Conservation (phyloP, 208 protist genomes). For the Angomonas desouzai region DNA sequence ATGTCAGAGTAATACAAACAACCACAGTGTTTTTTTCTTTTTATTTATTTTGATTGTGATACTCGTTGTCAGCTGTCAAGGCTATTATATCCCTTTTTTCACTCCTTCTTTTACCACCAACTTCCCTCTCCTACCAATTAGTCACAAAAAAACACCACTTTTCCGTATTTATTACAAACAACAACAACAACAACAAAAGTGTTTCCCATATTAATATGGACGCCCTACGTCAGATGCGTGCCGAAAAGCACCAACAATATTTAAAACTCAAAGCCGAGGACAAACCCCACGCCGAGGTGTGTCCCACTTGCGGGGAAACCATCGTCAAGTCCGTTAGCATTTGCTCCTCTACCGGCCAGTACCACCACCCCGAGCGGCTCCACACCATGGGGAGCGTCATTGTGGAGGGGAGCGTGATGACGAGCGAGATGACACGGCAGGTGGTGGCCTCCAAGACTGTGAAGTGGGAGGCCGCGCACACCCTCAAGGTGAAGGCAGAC, state of each 20-base stretch:
- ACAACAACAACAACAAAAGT: constrained; percentile 20
- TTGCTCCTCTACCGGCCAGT: constrained; percentile 69
- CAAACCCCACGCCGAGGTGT: constrained; percentile 44
- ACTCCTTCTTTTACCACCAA: no score
- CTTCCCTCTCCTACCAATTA: no score
- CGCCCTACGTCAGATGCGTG: constrained; percentile 26
- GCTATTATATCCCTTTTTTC: no score
- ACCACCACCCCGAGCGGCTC: constrained; percentile 60
- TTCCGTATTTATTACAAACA: no score
- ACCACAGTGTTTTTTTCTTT: neutral
- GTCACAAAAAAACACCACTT: no score
- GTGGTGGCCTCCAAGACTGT: constrained; percentile 74
- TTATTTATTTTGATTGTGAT: no score
- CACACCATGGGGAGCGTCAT: constrained; percentile 61
- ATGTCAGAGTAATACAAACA: no score
- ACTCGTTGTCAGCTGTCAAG: no score
- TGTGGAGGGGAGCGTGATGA: constrained; percentile 48
- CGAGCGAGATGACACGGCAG: constrained; percentile 54
- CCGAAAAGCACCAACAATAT: constrained; percentile 32
- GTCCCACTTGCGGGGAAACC: constrained; percentile 49
- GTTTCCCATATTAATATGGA: no score
- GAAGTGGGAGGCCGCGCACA: constrained; percentile 72
- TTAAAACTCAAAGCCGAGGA: constrained; percentile 17
- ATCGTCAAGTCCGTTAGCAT: constrained; percentile 38
- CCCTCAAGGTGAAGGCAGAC: constrained; percentile 68